Base-by-base conservation (phyloP, 1,139 yeast genomes). In the Debaryomyces sp. region DNA sequence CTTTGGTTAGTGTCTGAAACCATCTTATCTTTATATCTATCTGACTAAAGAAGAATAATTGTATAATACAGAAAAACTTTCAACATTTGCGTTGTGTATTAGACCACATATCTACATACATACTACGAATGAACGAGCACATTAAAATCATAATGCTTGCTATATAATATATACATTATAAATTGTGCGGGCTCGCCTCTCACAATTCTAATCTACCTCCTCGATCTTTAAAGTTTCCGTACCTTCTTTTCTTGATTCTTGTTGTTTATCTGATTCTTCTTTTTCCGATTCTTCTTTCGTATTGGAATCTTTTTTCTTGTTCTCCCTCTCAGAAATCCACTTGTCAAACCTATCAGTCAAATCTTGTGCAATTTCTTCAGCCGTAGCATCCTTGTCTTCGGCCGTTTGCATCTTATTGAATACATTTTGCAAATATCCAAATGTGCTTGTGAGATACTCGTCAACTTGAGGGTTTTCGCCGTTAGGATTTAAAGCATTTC, bases 321-420 rank as follows among this genome's bases (percentile, higher is more conserved):
- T 46, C 53, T 60, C 58, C 49, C 64, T 56, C 18, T 44, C 46
- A 34, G 57, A 55, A 44, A 58, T 61, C 78, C 78, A 74, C 13
- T 47, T 43, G 10, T 69, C 67, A 41, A 70, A 62, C 46, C 59
- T 68, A 2, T 47, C 48, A 27, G 62, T 62, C 51, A 74, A 63
- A 53, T 74, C 79, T 6, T 70, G 62, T 4, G 78, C 76, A 30
- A 75, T 69, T 41, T 71, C 77, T 42, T 68, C 57, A 5, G 77
- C 68, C 0, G 77, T 64, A 23, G 62, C 64, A 22, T 74, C 73
- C 42, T 60, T 66, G 50, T 74, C 70, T 17, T 60, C 58, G 7
- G 73, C 54, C 1, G 61, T 58, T 21, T 66, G 56, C 73, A 75
- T 67, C 48, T 68, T 68, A 43, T 62, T 47, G 49, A 68, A 55